Percentiles rank a stretch among this genome's conserved stretches.
These are phyloP conservation scores for Didymella lethalis DNA, from an alignment of 2,329 filamentous ascomycete species.

Conservation along the genomic window DNA sequence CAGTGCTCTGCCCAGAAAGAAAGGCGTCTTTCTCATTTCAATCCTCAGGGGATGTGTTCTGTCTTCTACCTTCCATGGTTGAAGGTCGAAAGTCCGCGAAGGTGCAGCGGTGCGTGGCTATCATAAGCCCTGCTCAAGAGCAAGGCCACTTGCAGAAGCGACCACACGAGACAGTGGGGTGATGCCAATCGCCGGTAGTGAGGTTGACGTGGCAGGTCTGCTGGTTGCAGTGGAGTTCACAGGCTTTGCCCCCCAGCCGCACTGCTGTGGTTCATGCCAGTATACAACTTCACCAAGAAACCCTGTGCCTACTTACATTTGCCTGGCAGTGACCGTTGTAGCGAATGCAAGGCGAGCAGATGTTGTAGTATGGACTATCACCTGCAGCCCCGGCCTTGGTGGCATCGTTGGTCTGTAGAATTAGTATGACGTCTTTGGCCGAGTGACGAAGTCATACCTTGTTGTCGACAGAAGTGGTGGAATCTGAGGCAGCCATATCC, in stretches of 20 bases:
- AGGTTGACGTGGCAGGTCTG: conserved; percentile 1
- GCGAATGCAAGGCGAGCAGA: conserved; percentile 4
- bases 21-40: neutral
- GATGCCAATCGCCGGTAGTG: conserved; percentile 8
- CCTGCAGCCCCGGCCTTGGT: neutral
- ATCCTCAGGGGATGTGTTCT: neutral
- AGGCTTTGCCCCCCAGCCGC: neutral
- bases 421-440: neutral
- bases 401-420: neutral
- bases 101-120: neutral
- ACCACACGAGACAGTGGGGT: conserved; percentile 6
- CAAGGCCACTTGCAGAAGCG: conserved; percentile 7
- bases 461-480: neutral
- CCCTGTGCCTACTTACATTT: neutral
- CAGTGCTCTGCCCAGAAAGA: neutral
- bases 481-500: neutral
- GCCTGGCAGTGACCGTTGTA: neutral
- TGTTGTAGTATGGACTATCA: neutral
- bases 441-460: neutral
- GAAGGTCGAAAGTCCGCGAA: neutral
- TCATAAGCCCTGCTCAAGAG: neutral
- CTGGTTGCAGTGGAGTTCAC: neutral
- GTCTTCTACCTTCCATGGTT: neutral
- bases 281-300: neutral
- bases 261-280: neutral